Conservation (phyloP, 1,139 yeast species). For the Saccharomyces hybrid region DNA sequence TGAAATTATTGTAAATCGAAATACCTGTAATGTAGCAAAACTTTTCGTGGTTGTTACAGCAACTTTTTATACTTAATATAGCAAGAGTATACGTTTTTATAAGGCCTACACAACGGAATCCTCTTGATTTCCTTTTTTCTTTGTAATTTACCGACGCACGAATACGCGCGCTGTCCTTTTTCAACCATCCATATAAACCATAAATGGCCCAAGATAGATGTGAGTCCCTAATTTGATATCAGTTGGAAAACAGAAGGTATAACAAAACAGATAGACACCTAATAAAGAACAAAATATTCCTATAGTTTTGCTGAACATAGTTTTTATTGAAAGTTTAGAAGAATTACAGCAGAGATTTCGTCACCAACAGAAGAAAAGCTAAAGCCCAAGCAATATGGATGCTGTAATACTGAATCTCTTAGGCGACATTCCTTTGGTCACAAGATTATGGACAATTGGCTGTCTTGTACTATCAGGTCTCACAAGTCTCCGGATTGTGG, state of each 20-base stretch:
- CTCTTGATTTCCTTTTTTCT: not conserved
- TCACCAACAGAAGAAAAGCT: not conserved
- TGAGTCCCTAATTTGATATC: not conserved
- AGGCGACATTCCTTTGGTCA: conserved; percentile 26
- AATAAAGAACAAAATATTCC: not conserved
- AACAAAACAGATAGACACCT: not conserved
- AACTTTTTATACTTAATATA: too few species aligned
- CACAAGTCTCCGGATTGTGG: conserved; percentile 19
- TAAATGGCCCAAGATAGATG: not conserved
- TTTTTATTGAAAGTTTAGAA: not conserved
- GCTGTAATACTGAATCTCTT: conserved; percentile 22
- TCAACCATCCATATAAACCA: not conserved
- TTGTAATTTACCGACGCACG: not conserved
- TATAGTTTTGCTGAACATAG: not conserved
- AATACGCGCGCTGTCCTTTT: not conserved
- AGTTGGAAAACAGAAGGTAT: not conserved
- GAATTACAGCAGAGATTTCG: not conserved
- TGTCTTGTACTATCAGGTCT: conserved; percentile 22
- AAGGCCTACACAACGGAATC: not conserved
- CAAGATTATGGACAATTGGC: conserved; percentile 27
- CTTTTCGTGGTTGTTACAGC: not conserved
- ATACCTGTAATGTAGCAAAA: not conserved
- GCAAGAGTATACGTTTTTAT: too few species aligned
- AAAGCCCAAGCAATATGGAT: conserved; percentile 18
- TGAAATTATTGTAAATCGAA: too few species aligned